Base-by-base conservation (phyloP, 441 rosid genomes). In the Breynia disticha region DNA sequence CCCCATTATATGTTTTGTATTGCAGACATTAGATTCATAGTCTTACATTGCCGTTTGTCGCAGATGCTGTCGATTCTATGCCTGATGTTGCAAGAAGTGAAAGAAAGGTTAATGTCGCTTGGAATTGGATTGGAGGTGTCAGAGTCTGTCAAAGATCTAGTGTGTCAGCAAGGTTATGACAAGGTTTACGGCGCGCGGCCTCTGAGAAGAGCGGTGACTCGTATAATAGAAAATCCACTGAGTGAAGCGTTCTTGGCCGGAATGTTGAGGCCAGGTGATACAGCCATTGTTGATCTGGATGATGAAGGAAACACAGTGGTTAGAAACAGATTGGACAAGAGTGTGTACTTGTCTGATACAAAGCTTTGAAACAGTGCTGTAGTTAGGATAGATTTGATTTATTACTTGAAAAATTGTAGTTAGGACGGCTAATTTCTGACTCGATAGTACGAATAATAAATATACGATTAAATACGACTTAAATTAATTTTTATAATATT, bases 91-190 rank as follows among this genome's bases (percentile, higher is more conserved):
- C 79, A 71, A 79, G 97, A 86, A 60, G 86, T 93, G 66, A 88
- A 82, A 72, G 75, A 69, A 28, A 82, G 88, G 75, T 81, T 93
- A 10, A 74, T 76, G 21, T 80, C 90, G 5, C 81, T 86, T 4
- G 98, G 97, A 50, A 80, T 88, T 14, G 83, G 88, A 10, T 67
- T 93, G 67, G 95, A 93, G 67, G 97, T 88, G 21, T 75, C 95
- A 3, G 88, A 86, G 18, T 58, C 88, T 7, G 65, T 88, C 35
- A 93, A 86, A 73, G 86, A 84, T 46, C 82, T 93, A 9, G 65
- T 88, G 55, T 82, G 95, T 70, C 68, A 69, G 66, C 87, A 86
- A 77, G 95, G 98, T 0, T 88, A 88, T 52, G 95, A 88, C 72
- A 72, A 52, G 47, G 66, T 72, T 5, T 84, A 81, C 6, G 98